These are phyloP conservation scores for Diospyros kaki DNA, from an alignment of 148 eudicot species.

Conservation along the genomic window DNA sequence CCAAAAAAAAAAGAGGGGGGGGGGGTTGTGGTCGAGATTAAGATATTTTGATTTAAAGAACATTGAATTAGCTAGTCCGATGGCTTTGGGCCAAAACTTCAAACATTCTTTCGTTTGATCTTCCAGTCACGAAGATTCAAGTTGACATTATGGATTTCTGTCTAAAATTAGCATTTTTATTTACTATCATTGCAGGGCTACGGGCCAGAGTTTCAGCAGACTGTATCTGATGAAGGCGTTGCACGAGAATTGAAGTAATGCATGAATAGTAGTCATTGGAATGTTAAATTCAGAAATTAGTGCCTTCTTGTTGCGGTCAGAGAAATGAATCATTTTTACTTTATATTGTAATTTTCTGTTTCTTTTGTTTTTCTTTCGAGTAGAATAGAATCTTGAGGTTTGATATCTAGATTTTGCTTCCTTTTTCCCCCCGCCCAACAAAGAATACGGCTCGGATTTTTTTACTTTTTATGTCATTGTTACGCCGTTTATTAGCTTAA, in stretches of 20 bases:
- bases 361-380: background rate
- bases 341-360: background rate
- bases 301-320: background rate
- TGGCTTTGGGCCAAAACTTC: too few species aligned
- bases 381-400: background rate
- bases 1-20: too few species aligned
- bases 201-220: slow-evolving; percentile 84
- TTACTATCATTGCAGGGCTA: slow-evolving; percentile 59
- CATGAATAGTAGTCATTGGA: background rate
- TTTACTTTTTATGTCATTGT: too few species aligned
- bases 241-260: slow-evolving; percentile 52
- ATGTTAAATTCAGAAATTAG: background rate
- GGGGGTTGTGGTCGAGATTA: too few species aligned
- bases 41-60: too few species aligned
- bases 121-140: too few species aligned
- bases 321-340: too few species aligned
- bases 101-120: too few species aligned
- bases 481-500: too few species aligned
- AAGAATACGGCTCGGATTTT: too few species aligned
- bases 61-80: too few species aligned
- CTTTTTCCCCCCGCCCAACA: background rate
- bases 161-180: background rate
- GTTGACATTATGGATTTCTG: background rate
- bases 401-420: background rate
- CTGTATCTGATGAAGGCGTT: slow-evolving; percentile 81